phyloP scores from a whole-genome alignment of 1,284 basidiomycete genomes.

The Amylostereum chailletii region DNA sequence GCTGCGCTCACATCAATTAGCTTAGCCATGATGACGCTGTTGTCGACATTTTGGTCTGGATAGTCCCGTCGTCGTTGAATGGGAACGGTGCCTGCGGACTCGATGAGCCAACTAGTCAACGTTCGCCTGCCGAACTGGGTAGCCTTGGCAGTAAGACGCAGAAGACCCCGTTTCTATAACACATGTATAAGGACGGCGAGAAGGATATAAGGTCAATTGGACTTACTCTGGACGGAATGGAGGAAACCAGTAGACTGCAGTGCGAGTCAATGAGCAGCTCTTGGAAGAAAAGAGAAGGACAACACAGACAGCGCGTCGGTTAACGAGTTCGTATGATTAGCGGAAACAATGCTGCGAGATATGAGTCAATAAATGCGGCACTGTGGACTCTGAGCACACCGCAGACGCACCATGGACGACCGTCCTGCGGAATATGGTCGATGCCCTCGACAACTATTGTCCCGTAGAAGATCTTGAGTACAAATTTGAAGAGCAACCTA shows the following conservation, averaged over 20 bases:
- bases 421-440: conserved; percentile 59
- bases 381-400: background rate
- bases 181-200: background rate
- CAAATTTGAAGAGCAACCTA: conserved; percentile 66
- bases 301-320: conserved; percentile 71
- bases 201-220: background rate
- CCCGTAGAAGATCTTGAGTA: conserved; percentile 83
- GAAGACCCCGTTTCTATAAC: conserved; percentile 55
- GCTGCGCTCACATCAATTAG: conserved; percentile 47
- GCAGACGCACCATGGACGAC: conserved; percentile 59
- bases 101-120: conserved; percentile 84
- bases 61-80: conserved; percentile 70
- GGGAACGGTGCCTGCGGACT: conserved; percentile 77
- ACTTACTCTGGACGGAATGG: conserved; percentile 58
- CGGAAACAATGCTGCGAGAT: conserved; percentile 49
- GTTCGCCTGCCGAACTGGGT: conserved; percentile 76
- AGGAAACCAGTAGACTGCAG: conserved; percentile 55
- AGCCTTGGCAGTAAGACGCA: conserved; percentile 78
- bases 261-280: background rate
- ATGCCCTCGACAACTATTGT: conserved; percentile 80
- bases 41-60: conserved; percentile 46
- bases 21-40: conserved; percentile 55
- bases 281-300: background rate
- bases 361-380: conserved; percentile 11
- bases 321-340: conserved; percentile 79